Evolutionary conservation across 2,329 filamentous ascomycete genomes (phyloP).

Genomic region (Nemania diffusa): DNA sequence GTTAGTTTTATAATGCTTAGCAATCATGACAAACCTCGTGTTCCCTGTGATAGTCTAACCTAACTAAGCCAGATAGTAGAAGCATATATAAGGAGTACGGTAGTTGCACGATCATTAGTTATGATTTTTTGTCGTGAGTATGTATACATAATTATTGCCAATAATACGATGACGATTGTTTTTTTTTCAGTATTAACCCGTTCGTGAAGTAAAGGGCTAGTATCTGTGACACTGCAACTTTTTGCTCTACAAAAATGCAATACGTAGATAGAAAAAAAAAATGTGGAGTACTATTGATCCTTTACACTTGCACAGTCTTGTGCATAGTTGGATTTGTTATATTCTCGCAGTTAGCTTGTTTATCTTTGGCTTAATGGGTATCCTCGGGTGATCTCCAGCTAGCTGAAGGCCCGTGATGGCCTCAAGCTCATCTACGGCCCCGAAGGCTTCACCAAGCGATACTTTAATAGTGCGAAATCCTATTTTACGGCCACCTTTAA

Average conservation of each 20-base stretch:
- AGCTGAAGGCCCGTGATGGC: constrained; percentile 74
- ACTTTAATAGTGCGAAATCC: constrained; percentile 91
- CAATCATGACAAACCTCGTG: not conserved
- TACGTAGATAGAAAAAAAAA: not conserved
- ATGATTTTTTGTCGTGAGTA: not conserved
- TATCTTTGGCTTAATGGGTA: constrained; percentile 56
- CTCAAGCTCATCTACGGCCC: constrained; percentile 87
- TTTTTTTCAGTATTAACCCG: not conserved
- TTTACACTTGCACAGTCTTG: not conserved
- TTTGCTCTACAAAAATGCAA: not conserved
- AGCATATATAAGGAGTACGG: not conserved
- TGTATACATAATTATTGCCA: not conserved
- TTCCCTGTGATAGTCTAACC: constrained; percentile 1
- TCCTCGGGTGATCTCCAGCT: constrained; percentile 63
- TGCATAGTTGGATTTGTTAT: constrained; percentile 40
- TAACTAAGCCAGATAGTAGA: not conserved
- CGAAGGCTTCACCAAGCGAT: constrained; percentile 76
- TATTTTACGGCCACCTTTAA: constrained; percentile 78
- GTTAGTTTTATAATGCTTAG: not conserved
- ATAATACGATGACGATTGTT: not conserved
- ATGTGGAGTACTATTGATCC: not conserved
- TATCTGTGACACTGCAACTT: not conserved
- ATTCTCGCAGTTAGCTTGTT: constrained; percentile 56
- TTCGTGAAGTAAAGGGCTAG: not conserved
- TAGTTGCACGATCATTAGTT: not conserved